Conservation (phyloP, 208 protist species). For the Trypanosoma congolense region DNA sequence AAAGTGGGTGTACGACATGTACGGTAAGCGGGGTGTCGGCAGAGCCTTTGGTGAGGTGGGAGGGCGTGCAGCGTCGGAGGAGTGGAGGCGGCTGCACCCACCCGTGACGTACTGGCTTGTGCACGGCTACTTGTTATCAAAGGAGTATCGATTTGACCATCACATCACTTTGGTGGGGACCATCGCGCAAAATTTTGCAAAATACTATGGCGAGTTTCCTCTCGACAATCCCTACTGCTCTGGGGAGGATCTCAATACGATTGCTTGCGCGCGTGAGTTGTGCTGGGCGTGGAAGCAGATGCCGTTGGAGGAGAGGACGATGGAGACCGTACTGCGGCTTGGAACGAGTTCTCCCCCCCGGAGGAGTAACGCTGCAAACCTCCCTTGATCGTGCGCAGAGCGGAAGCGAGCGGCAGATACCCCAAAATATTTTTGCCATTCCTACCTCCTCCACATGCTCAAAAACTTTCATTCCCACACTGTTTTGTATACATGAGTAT, state of each 20-base stretch:
- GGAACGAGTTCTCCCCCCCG: background rate
- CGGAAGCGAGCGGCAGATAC: no score
- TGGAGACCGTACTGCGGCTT: constrained; percentile 11
- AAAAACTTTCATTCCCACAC: no score
- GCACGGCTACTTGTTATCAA: constrained; percentile 45
- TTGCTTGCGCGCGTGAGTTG: constrained; percentile 42
- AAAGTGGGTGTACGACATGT: constrained; percentile 48
- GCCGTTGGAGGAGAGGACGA: constrained; percentile 6
- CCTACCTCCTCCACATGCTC: no score
- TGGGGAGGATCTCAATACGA: constrained; percentile 86
- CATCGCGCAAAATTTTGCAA: constrained; percentile 54
- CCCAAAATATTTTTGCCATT: no score
- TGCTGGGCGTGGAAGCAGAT: constrained; percentile 40
- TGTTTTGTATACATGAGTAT: no score
- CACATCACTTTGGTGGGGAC: constrained; percentile 39
- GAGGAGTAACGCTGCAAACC: background rate
- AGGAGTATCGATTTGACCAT: constrained; percentile 40
- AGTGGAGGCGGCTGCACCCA: constrained; percentile 15
- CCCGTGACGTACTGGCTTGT: constrained; percentile 77
- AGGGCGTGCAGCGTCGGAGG: constrained; percentile 1
- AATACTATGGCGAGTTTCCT: constrained; percentile 65
- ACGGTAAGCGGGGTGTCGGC: constrained; percentile 12
- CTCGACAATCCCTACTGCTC: constrained; percentile 80
- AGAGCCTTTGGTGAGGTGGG: background rate
- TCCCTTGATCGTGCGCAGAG: no score